Evolutionary conservation across 108 stramenopile genomes (phyloP), one percentile per base, ranked within the genome.

Genomic region (Asterionellopsis glacialis): DNA sequence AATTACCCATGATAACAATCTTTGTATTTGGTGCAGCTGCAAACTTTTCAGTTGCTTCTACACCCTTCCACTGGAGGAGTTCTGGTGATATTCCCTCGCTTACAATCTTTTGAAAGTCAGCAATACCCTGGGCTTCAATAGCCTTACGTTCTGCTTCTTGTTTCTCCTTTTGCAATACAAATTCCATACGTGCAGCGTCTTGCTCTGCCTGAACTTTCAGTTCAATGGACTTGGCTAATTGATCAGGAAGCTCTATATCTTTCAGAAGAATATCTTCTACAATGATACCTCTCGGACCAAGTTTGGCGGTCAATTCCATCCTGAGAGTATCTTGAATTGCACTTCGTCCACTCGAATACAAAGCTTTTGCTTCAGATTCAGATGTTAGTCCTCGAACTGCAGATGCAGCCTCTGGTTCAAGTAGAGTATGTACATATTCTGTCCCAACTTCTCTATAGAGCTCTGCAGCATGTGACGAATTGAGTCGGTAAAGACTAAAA

Each of bases 61-160:
- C 69, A 21, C 78, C 78, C 55, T 80, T 80, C 78, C 73, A 80
- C 38, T 55, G 45, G 7, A 80, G 52, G 0, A 71, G 61, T 44
- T 66, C 63, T 2, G 55, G 58, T 16, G 78, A 66, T 12, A 80
- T 80, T 11, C 74, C 78, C 22, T 64, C 55, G 6, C 48, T 53
- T 7, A 80, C 78, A 41, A 80, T 80, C 9, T 55, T 48, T 45
- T 80, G 78, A 75, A 75, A 80, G 28, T 80, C 78, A 18, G 78
- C 75, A 63, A 81, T 74, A 16, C 75, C 80, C 40, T 62, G 43
- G 0, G 80, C 76, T 55, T 81, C 80, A 52, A 81, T 77, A 4
- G 64, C 69, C 65, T 81, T 73, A 15, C 75, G 62, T 55, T 75
- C 43, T 24, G 74, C 70, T 61, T 81, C 80, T 43, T 75, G 72